Evolutionary conservation across 768 basidiomycete species (phyloP), one percentile per base, ranked within the genome.

Genomic region (Solioccasus polychromus): DNA sequence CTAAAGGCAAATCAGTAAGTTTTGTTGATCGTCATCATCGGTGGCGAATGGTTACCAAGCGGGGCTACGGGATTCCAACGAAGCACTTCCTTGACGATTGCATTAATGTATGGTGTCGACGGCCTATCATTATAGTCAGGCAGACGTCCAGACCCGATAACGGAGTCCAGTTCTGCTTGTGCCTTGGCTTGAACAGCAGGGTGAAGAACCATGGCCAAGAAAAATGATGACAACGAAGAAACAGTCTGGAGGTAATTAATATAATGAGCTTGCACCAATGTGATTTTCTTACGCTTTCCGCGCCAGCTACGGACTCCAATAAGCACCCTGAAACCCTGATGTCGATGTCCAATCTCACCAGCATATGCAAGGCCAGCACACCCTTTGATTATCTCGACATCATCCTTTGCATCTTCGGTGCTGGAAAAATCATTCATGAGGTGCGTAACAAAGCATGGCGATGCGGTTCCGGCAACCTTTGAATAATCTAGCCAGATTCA

Each of bases 321-420:
- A 32, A 60, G 48, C n/a, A 46, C 22, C 4, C 24, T 20, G 5
- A 5, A 38, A 43, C n/a, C 24, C 8, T 30, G 17, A 39, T n/a
- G 34, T n/a, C 5, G 17, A 8, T n/a, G 42, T 9, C 17, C 15
- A 40, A 20, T 29, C 66, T 50, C 38, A 72, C 72, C 72, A 6
- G 71, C 70, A 35, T 79, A 80, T 12, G 78, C 63, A 4, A 76
- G 73, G 0, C 71, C 75, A 25, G 72, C 71, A 32, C 69, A 71
- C 30, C 71, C 70, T 47, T 59, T 73, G 38, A 73, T 62, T 5
- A 66, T 53, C 37, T 72, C 69, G 38, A 67, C 60, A 19, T 57
- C 40, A 24, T 62, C 52, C 8, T 42, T 23, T n/a, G 30, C 26
- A 8, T 58, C 46, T n/a, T 41, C 45, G 2, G 42, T 30, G n/a